Base-by-base conservation (phyloP, 2,329 filamentous ascomycete species). In the Apiospora hydei region DNA sequence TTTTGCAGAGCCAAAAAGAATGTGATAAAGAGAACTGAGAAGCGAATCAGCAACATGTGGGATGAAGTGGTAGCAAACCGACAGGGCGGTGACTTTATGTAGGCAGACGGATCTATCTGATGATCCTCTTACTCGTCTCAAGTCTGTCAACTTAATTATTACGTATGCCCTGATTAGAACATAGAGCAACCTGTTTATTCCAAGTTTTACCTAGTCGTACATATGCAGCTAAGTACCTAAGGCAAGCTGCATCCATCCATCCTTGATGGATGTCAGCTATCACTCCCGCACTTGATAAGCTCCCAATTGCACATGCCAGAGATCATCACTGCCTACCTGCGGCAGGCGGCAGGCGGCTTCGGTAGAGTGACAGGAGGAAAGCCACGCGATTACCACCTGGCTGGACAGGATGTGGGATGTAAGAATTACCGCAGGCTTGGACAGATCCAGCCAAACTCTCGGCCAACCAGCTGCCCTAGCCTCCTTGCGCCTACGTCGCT, bases 361-460 rank as follows among this genome's bases (percentile, higher is more conserved):
- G 53, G 26, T 34, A 8, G 53, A 30, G 4, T 34, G 26, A 5
- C 51, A 57, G 26, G 53, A 24, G 3, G 30, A 41, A 38, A n/a
- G 57, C 34, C 34, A 21, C 57, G 34, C 30, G 21, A 41, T n/a
- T 38, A n/a, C 57, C 57, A 64, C 57, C 57, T 64, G 57, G 57
- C 21, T n/a, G 57, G 57, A 41, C 57, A 64, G 18, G 34, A 61
- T 61, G 53, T n/a, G 41, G 18, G 34, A 61, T 61, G 53, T 38
- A 38, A 64, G 57, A 41, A 41, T 64, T 64, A 61, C 53, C 53
- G 53, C 53, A 61, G 53, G 18, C 53, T 61, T 61, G 53, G 30
- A 61, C 53, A 61, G 53, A 61, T 38, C 7, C 53, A 61, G 53
- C 53, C 30, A 34, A 34, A 34, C 53, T 53, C 53, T 61, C 2